Base-by-base conservation (phyloP, 1,139 yeast species). In the Nematodospora anomalae region DNA sequence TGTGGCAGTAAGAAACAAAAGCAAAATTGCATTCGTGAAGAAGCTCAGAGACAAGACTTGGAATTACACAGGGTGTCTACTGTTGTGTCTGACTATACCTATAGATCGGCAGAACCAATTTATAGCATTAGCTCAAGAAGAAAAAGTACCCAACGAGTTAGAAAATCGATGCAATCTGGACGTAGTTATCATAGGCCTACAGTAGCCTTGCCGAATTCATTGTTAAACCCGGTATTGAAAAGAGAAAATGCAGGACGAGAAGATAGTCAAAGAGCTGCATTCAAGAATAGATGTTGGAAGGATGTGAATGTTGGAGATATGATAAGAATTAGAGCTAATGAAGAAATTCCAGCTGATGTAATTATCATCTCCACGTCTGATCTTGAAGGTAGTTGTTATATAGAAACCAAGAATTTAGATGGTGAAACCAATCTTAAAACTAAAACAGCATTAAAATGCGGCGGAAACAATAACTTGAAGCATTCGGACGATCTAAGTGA, bases 351-450 rank as follows among this genome's bases (percentile, higher is more conserved):
- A 2, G 97, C 97, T 7, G 98, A 92, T 65, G 61, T 90, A 25
- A 73, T 88, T 12, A 65, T 90, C 21, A 55, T 92, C 30, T 78
- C 96, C 2, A 81, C 96, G 0, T 83, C 95, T 1, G 97, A 90
- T 56, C 59, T 74, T 1, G 97, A 92, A 55, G 96, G 96, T 28
- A 89, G 83, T 31, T 90, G 97, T 62, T 90, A 83, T 53, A 81
- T 90, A 28, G 97, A 92, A 60, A 92, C 98, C 1, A 90, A 89
- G 54, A 92, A 92, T 58, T 73, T 92, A 51, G 97, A 92, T 62
- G 98, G 98, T 58, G 98, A 92, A 62, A 88, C 97, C 4, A 92
- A 92, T 57, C 72, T 92, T 57, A 92, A 92, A 60, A 79, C 80
- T 33, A 83, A 88, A 44, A 82, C 79, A 46, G 81, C 95, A 10